Base-by-base conservation (phyloP, 768 basidiomycete genomes). In the Pisolithus sp. region DNA sequence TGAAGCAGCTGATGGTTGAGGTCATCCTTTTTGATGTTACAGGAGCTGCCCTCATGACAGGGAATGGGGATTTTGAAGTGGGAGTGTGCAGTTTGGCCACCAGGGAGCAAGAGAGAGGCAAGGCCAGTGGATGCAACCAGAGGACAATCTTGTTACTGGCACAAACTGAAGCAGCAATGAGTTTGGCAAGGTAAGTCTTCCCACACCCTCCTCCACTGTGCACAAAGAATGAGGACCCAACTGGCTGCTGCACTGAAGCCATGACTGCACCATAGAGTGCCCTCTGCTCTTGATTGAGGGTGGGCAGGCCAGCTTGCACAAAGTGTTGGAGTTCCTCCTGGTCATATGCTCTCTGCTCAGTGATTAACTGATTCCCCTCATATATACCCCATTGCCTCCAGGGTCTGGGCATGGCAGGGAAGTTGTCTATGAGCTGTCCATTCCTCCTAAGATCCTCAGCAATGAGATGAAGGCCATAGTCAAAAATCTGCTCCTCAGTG, bases 71-170 rank as follows among this genome's bases (percentile, higher is more conserved):
- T 75, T 47, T 75, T 73, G 64, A 79, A 79, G 9, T 54, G 57
- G 0, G 74, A 77, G 53, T 80, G 74, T 1, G 74, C 66, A 26
- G 77, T 80, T 1, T 69, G 61, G 0, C 77, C 78, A 36, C 73
- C 71, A 12, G 46, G 53, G 1, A 78, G 59, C 1, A 80, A 62
- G 10, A 78, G 59, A 1, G 77, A 63, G 7, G 78, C 73, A 49
- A 80, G 73, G 0, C 77, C 76, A 36, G 76, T 77, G 1, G 78
- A 80, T 12, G 76, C 73, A 13, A 76, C 73, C 73, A 77, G 3
- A 80, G 63, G 1, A 73, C 65, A 59, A 78, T 68, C 23, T 57
- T 23, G 0, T 64, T 63, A 12, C 61, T 41, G 7, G 54, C 53
- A 12, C 64, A 54, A 1, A 76, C 20, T 12, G 56, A 38, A 36